A percentile compares a stretch with the other conserved stretches of the same genome.
Conservation (phyloP, 345 rosid genomes). For the Linum trigynum region DNA sequence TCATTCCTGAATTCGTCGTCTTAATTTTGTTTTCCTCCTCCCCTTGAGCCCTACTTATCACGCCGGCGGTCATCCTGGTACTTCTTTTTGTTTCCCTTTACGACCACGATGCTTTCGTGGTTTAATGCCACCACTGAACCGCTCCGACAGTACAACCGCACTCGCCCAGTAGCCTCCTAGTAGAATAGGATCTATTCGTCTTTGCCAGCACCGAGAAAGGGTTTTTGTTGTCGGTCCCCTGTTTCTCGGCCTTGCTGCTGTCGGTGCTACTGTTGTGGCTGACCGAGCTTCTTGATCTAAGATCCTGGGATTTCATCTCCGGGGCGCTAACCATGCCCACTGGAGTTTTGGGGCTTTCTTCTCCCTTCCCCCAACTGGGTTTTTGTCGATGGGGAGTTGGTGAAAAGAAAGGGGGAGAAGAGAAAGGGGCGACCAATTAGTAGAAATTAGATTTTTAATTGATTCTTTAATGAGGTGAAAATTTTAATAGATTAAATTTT, state of each 20-base stretch:
- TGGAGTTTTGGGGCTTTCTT: too few species aligned
- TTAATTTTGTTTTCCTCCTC: background rate
- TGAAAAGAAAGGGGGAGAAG: too few species aligned
- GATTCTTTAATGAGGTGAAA: too few species aligned
- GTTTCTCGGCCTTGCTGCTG: conserved; percentile 31
- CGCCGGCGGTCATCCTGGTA: too few species aligned
- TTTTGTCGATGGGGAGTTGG: too few species aligned
- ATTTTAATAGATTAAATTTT: too few species aligned
- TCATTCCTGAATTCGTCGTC: conserved; percentile 19
- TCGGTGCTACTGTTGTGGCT: conserved; percentile 28
- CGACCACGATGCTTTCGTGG: background rate
- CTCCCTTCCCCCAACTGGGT: too few species aligned
- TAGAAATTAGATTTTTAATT: too few species aligned
- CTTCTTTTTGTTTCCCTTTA: conserved; percentile 13
- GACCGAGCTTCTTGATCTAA: conserved; percentile 28
- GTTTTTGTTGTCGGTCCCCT: conserved; percentile 11
- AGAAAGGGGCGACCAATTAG: too few species aligned
- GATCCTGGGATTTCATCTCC: conserved; percentile 52
- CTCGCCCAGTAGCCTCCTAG: conserved; percentile 33
- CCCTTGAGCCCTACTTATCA: background rate
- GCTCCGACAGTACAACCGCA: conserved; percentile 57
- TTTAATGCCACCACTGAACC: conserved; percentile 36
- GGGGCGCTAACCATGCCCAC: conserved; percentile 69
- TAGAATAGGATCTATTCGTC: conserved; percentile 19
- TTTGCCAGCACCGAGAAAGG: background rate